These are phyloP conservation scores for Luffa acutangula DNA, from an alignment of 306 rosid genomes.

Conservation along the genomic window DNA sequence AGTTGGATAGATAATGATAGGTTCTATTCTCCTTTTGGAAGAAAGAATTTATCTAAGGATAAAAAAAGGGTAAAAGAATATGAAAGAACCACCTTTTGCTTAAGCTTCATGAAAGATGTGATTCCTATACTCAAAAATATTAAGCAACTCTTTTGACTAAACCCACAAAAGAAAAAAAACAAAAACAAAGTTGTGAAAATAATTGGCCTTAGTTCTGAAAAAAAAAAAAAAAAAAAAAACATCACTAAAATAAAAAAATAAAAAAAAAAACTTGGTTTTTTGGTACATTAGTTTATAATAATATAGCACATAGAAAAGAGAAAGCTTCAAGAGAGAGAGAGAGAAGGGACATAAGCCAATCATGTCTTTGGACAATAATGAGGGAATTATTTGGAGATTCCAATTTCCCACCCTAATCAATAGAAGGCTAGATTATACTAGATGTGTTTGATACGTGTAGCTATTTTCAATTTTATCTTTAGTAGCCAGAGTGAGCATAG, in stretches of 20 bases:
- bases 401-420: too few species aligned
- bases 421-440: too few species aligned
- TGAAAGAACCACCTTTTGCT: neutral
- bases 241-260: neutral
- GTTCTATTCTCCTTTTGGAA: neutral
- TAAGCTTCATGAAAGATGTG: neutral
- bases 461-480: too few species aligned
- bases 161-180: neutral
- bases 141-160: conserved; percentile 1
- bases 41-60: neutral
- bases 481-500: too few species aligned
- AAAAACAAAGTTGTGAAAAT: neutral
- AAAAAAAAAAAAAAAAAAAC: neutral
- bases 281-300: neutral
- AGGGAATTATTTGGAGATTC: too few species aligned
- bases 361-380: neutral
- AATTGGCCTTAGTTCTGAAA: neutral
- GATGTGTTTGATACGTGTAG: too few species aligned
- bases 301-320: neutral
- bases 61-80: neutral
- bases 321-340: too few species aligned
- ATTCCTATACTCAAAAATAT: neutral
- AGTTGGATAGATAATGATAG: neutral
- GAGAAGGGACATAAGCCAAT: neutral
- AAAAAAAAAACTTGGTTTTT: neutral